Evolutionary conservation across 352 stramenopile species (phyloP).

Genomic region (Phytopythium mirpurense): DNA sequence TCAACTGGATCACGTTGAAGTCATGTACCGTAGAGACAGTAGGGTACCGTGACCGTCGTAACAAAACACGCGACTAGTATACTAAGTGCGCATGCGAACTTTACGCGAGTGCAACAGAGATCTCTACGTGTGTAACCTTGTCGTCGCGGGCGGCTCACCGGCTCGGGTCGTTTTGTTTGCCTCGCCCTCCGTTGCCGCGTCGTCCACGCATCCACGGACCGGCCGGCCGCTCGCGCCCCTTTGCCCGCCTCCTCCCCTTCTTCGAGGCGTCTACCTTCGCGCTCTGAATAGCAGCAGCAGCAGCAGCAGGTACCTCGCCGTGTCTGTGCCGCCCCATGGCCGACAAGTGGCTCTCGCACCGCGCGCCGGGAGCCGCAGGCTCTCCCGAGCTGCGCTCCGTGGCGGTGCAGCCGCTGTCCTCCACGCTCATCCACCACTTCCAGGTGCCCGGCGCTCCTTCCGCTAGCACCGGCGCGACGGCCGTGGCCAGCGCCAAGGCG

Average conservation of each 20-base stretch:
- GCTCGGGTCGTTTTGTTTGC: background rate
- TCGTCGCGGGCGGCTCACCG: background rate
- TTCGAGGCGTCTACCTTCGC: too few species aligned
- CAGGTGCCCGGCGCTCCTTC: conserved; percentile 13
- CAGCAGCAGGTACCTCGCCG: too few species aligned
- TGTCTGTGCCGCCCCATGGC: too few species aligned
- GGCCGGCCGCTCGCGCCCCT: too few species aligned
- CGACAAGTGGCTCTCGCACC: conserved; percentile 3
- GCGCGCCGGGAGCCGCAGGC: background rate
- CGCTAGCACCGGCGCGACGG: background rate
- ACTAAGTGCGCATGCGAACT: conserved; percentile 1
- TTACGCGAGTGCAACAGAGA: background rate
- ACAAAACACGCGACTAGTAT: background rate
- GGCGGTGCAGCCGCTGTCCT: conserved; percentile 32
- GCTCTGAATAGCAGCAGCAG: too few species aligned
- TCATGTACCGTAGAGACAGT: background rate
- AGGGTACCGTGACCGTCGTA: background rate
- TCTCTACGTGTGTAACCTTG: too few species aligned
- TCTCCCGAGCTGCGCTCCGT: conserved; percentile 35
- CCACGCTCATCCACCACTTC: conserved; percentile 39
- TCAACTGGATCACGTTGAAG: too few species aligned
- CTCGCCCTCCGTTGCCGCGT: too few species aligned
- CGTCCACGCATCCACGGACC: too few species aligned
- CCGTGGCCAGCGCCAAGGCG: background rate
- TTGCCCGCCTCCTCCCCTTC: too few species aligned